These are phyloP conservation scores for Narthecium ossifragum DNA, from an alignment of 106 monocot species.

Conservation along the genomic window DNA sequence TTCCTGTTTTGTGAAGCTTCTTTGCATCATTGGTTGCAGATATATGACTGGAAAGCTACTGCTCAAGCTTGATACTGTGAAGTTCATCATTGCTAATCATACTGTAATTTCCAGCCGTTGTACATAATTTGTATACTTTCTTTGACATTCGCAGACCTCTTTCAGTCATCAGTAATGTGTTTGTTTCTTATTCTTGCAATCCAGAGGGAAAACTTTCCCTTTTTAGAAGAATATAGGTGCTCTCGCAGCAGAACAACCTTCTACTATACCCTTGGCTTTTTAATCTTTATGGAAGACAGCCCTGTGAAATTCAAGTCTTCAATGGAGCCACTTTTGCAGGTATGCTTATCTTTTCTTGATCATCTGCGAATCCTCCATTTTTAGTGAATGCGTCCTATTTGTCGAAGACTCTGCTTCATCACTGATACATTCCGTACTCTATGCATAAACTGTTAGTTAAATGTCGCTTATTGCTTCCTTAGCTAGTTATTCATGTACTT, in stretches of 20 bases:
- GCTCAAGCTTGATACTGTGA: slow-evolving; percentile 90
- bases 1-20: too few relatives aligned
- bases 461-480: too few relatives aligned
- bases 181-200: slow-evolving; percentile 16
- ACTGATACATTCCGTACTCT: too few relatives aligned
- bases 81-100: slow-evolving; percentile 83
- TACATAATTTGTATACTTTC: too few relatives aligned
- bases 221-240: slow-evolving; percentile 86
- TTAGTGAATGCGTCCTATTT: too few relatives aligned
- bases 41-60: slow-evolving; percentile 99
- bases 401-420: too few relatives aligned
- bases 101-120: slow-evolving; percentile 46
- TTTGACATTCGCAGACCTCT: too few relatives aligned
- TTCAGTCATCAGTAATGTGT: too few relatives aligned
- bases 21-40: slow-evolving; percentile 60
- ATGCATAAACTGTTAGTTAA: too few relatives aligned
- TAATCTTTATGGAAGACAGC: slow-evolving; percentile 98
- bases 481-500: too few relatives aligned
- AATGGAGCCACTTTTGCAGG: slow-evolving; percentile 97
- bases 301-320: slow-evolving; percentile 87
- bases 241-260: slow-evolving; percentile 90
- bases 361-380: not conserved
- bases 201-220: slow-evolving; percentile 90
- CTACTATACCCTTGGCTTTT: slow-evolving; percentile 83
- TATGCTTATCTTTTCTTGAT: not conserved